Conservation (phyloP, 2,329 filamentous ascomycete species). For the Beauveria sp. region DNA sequence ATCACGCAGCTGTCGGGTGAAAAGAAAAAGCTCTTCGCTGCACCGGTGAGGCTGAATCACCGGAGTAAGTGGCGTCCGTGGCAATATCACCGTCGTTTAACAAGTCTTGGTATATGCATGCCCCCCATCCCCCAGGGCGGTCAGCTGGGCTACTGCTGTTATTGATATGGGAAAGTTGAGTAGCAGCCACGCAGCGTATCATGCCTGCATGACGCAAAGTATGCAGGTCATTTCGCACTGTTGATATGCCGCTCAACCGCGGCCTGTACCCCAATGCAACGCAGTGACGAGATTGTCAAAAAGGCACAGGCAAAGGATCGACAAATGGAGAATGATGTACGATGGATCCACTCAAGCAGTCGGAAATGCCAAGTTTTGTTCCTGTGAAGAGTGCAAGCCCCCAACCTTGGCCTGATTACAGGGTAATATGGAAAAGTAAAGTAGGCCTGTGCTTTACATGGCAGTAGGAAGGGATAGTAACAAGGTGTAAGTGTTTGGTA, state of each 20-base stretch:
- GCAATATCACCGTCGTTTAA: background rate
- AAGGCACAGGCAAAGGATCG: background rate
- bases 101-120: background rate
- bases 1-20: background rate
- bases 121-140: background rate
- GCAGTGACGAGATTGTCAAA: background rate
- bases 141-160: background rate
- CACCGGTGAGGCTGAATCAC: slow-evolving; percentile 1
- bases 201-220: background rate
- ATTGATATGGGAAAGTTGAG: background rate
- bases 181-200: background rate
- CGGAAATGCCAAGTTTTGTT: too few relatives aligned
- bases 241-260: background rate
- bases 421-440: background rate
- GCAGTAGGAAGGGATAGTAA: too few relatives aligned
- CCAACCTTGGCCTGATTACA: too few relatives aligned
- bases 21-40: background rate
- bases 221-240: background rate
- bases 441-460: background rate
- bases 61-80: background rate
- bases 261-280: background rate
- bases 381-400: too few relatives aligned
- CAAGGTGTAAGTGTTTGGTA: background rate
- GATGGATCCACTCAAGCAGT: too few relatives aligned
- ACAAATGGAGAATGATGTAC: background rate